Conservation (phyloP, 1,284 basidiomycete species). For the Ceratobasidium sp. region DNA sequence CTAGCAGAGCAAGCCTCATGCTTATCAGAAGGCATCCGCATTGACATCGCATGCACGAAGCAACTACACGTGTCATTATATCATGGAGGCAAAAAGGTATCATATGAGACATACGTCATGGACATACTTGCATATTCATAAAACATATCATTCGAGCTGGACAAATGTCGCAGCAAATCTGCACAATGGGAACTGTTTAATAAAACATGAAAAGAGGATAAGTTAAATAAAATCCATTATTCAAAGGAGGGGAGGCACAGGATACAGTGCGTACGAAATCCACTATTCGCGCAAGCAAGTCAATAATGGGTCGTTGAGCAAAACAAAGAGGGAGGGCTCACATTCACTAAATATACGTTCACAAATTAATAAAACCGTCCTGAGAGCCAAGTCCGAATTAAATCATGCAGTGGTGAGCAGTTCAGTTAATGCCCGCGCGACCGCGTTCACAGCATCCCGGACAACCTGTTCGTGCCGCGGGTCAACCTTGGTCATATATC, state of each 20-base stretch:
- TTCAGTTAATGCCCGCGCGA: conserved; percentile 39
- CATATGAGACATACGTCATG: conserved; percentile 24
- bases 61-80: conserved; percentile 35
- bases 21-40: background rate
- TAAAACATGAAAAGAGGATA: conserved; percentile 12
- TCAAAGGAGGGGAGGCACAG: conserved; percentile 8
- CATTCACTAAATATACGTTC: conserved; percentile 38
- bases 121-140: background rate
- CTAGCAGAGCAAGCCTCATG: too few species aligned
- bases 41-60: background rate
- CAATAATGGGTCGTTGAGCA: background rate
- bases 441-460: conserved; percentile 34
- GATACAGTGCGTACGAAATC: conserved; percentile 11
- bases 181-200: conserved; percentile 1
- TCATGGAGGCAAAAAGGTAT: conserved; percentile 23
- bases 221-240: conserved; percentile 37
- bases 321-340: conserved; percentile 13
- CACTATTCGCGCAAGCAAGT: conserved; percentile 23
- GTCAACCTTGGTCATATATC: conserved; percentile 23
- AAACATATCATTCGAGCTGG: background rate
- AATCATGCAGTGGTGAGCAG: conserved; percentile 29
- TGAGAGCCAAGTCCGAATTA: conserved; percentile 12
- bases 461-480: conserved; percentile 26
- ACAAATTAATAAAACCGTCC: conserved; percentile 9
- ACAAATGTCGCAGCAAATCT: background rate